Conservation (phyloP, 1,284 basidiomycete genomes). For the Ceratobasidium papillatum region DNA sequence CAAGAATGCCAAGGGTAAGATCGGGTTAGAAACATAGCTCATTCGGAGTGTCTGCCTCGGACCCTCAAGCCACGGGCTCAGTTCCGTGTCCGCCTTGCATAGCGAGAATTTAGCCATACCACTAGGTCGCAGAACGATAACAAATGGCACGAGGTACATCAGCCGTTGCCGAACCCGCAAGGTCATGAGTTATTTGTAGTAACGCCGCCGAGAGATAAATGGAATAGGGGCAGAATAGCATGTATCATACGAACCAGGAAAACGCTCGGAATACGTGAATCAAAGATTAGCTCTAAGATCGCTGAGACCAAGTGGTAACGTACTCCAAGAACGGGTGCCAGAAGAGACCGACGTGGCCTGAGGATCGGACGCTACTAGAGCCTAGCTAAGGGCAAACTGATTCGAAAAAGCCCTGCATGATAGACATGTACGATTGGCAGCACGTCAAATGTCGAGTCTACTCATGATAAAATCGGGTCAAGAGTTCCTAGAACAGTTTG, state of each 20-base stretch:
- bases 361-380: not conserved
- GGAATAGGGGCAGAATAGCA: not conserved
- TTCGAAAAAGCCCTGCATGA: too few relatives aligned
- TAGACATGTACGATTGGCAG: too few relatives aligned
- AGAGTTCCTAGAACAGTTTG: too few relatives aligned
- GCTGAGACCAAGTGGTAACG: not conserved
- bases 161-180: not conserved
- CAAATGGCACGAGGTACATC: not conserved
- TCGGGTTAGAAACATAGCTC: not conserved
- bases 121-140: not conserved
- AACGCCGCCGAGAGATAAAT: not conserved
- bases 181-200: not conserved
- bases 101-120: not conserved
- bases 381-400: too few relatives aligned
- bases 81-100: not conserved
- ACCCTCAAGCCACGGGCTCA: slow-evolving; percentile 5
- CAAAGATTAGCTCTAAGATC: not conserved
- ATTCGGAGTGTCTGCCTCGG: not conserved
- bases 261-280: not conserved
- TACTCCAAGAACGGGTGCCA: not conserved
- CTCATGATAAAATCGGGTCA: too few relatives aligned
- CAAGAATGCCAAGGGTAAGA: not conserved
- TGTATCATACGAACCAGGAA: not conserved
- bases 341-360: not conserved
- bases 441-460: too few relatives aligned